Percentiles rank a stretch among this genome's conserved stretches.
Evolutionary conservation across 2,329 filamentous ascomycete species (phyloP).

Genomic region (Colletotrichum simmondsii): DNA sequence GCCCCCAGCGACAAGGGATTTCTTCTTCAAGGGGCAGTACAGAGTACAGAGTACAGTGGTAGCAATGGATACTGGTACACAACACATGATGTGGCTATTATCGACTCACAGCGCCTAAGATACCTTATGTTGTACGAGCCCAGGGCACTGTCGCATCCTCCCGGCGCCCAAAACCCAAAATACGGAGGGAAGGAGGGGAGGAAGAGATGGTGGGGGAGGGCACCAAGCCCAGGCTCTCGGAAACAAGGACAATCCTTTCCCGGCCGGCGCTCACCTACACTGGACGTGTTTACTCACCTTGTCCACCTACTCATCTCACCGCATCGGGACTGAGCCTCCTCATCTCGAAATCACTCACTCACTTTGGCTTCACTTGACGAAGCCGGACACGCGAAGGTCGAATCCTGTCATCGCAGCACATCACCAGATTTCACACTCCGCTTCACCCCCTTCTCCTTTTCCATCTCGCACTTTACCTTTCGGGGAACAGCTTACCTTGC

Average conservation of each 20-base stretch:
- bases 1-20: not conserved
- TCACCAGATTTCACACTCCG: not conserved
- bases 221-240: not conserved
- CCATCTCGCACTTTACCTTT: not conserved
- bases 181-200: not conserved
- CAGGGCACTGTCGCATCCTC: not conserved
- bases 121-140: no score
- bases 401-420: constrained; percentile 5
- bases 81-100: not conserved
- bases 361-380: not conserved
- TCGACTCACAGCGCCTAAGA: not conserved
- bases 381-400: not conserved
- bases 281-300: not conserved
- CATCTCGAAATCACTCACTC: not conserved
- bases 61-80: not conserved
- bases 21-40: not conserved
- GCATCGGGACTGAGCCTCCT: not conserved
- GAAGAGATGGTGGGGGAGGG: not conserved
- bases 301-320: not conserved
- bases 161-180: not conserved
- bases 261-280: not conserved
- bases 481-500: not conserved
- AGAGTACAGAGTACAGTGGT: not conserved
- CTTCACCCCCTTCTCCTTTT: not conserved
- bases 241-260: constrained; percentile 9